Evolutionary conservation across 2,329 filamentous ascomycete species (phyloP).

Genomic region (Claviceps digitariae): DNA sequence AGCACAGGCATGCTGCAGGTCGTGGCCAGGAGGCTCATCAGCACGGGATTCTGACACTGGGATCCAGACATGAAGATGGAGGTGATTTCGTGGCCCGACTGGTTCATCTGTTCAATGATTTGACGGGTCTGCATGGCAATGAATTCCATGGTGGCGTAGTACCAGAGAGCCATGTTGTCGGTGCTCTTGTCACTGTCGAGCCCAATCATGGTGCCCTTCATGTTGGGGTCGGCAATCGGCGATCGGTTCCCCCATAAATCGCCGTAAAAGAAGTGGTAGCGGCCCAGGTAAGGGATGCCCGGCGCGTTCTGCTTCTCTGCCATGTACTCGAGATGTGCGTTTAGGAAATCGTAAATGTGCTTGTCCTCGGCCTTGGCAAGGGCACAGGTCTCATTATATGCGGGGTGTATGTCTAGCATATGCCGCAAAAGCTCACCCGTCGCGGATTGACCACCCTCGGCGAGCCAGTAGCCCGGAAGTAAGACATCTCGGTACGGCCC

Average conservation of each 20-base stretch:
- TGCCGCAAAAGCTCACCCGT: conserved; percentile 91
- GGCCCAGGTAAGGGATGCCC: conserved; percentile 69
- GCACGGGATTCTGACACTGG: conserved; percentile 87
- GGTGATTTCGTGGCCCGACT: conserved; percentile 69
- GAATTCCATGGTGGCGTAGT: conserved; percentile 96
- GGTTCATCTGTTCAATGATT: conserved; percentile 91
- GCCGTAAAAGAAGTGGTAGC: conserved; percentile 97
- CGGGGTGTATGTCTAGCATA: conserved; percentile 88
- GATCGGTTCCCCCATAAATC: conserved; percentile 96
- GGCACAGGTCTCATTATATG: conserved; percentile 66
- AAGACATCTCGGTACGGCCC: conserved; percentile 92
- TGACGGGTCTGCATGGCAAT: conserved; percentile 94
- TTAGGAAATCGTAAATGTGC: conserved; percentile 93
- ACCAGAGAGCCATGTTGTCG: conserved; percentile 78
- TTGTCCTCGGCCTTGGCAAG: conserved; percentile 69
- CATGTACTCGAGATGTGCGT: conserved; percentile 71
- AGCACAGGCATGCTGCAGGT: conserved; percentile 85
- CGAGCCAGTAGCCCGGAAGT: conserved; percentile 87
- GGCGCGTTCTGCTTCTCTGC: conserved; percentile 56
- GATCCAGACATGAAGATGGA: conserved; percentile 99
- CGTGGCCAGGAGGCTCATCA: conserved; percentile 85
- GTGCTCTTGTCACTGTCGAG: conserved; percentile 76
- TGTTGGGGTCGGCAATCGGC: conserved; percentile 80
- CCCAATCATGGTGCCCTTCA: conserved; percentile 83
- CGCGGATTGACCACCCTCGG: conserved; percentile 91